phyloP scores from a whole-genome alignment of 1,284 basidiomycete genomes.

The Microbotryum violaceum region DNA sequence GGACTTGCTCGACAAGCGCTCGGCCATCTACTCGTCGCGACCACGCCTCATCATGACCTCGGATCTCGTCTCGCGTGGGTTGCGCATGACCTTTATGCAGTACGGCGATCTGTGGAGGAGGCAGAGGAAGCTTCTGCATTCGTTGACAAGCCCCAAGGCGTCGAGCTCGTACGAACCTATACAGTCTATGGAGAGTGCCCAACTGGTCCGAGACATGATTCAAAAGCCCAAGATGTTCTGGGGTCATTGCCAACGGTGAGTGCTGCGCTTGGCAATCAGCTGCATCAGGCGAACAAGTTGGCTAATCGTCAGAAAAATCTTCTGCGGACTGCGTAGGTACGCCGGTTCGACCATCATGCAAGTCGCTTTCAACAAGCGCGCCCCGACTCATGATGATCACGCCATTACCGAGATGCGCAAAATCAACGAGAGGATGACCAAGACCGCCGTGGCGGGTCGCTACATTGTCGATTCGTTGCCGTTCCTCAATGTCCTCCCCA shows the following conservation, averaged over 20 bases:
- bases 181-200: conserved; percentile 34
- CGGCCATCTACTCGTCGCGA: conserved; percentile 35
- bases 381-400: conserved; percentile 29
- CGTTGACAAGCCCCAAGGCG: conserved; percentile 32
- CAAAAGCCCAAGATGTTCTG: conserved; percentile 31
- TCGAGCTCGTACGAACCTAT: conserved; percentile 35
- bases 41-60: conserved; percentile 36
- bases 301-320: background rate
- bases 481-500: conserved; percentile 33
- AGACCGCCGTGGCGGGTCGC: conserved; percentile 35
- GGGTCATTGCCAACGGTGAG: conserved; percentile 34
- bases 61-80: conserved; percentile 33
- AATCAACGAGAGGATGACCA: conserved; percentile 33
- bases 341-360: conserved; percentile 38
- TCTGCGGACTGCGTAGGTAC: conserved; percentile 22
- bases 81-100: conserved; percentile 39
- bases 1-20: conserved; percentile 37
- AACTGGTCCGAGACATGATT: conserved; percentile 34
- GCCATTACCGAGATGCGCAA: conserved; percentile 35
- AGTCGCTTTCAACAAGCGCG: conserved; percentile 37
- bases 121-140: conserved; percentile 34
- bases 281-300: background rate
- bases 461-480: conserved; percentile 37
- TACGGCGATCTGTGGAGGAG: conserved; percentile 34
- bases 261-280: too few species aligned